These are phyloP conservation scores for Lipomyces lipofer DNA, from an alignment of 805 yeast genomes.

Conservation along the genomic window DNA sequence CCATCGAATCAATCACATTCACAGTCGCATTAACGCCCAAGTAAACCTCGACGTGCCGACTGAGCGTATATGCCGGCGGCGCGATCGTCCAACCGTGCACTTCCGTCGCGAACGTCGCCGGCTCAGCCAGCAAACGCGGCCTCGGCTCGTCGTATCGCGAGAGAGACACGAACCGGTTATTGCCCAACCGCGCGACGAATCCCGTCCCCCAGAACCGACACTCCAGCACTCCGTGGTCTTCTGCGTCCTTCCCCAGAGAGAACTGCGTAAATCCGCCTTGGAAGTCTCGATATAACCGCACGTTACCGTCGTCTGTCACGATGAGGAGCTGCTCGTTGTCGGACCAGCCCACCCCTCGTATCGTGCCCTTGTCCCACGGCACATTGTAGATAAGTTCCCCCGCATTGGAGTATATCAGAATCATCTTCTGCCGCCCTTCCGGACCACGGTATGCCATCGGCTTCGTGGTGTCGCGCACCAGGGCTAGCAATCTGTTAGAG, in stretches of 20 bases:
- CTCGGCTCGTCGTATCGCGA: slow-evolving; percentile 45
- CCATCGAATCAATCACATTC: slow-evolving; percentile 34
- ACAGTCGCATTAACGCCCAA: slow-evolving; percentile 33
- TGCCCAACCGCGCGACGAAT: slow-evolving; percentile 47
- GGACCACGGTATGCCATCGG: slow-evolving; percentile 30
- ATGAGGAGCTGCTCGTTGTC: slow-evolving; percentile 56
- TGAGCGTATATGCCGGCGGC: slow-evolving; percentile 34
- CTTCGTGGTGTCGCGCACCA: slow-evolving; percentile 26
- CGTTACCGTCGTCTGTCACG: slow-evolving; percentile 53
- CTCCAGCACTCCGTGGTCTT: slow-evolving; percentile 40
- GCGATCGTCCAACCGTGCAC: slow-evolving; percentile 38
- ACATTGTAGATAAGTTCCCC: slow-evolving; percentile 36
- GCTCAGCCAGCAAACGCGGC: slow-evolving; percentile 29
- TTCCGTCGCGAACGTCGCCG: slow-evolving; percentile 11
- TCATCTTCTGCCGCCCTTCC: slow-evolving; percentile 29
- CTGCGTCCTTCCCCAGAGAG: slow-evolving; percentile 42
- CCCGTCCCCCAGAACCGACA: slow-evolving; percentile 47
- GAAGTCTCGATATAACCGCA: slow-evolving; percentile 63
- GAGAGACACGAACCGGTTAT: slow-evolving; percentile 47
- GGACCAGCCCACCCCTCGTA: slow-evolving; percentile 57
- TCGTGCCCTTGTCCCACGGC: slow-evolving; percentile 50
- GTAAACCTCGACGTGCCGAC: slow-evolving; percentile 38
- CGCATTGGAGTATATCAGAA: slow-evolving; percentile 38
- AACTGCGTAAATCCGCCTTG: slow-evolving; percentile 66
- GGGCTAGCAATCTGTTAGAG: slow-evolving; percentile 26